These are phyloP conservation scores for Rhodotorula diobovata DNA, from an alignment of 768 basidiomycete genomes.

Conservation along the genomic window DNA sequence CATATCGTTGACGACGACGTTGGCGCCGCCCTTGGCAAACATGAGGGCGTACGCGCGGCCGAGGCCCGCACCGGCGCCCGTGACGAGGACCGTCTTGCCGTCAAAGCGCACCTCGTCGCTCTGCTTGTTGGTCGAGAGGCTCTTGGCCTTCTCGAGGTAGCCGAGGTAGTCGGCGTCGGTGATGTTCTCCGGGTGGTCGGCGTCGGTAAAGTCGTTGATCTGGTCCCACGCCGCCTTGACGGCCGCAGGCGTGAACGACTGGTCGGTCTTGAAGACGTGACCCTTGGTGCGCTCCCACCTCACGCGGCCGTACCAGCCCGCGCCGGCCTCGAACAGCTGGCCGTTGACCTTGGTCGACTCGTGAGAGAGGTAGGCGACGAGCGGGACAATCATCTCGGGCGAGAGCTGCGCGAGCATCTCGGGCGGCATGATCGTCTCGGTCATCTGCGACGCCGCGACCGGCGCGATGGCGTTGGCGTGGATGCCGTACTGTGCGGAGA, in stretches of 20 bases:
- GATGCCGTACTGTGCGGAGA: constrained; percentile 55
- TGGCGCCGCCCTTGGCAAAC: constrained; percentile 88
- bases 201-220: constrained; percentile 72
- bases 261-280: constrained; percentile 80
- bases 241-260: constrained; percentile 87
- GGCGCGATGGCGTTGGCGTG: constrained; percentile 82
- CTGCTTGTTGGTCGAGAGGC: constrained; percentile 64
- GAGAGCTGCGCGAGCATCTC: constrained; percentile 68
- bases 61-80: constrained; percentile 90
- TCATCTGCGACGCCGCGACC: constrained; percentile 95
- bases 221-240: constrained; percentile 81
- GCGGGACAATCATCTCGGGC: constrained; percentile 88
- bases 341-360: constrained; percentile 58
- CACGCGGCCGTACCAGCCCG: constrained; percentile 83
- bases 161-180: constrained; percentile 51
- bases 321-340: constrained; percentile 85
- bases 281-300: constrained; percentile 91
- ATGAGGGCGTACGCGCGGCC: constrained; percentile 87
- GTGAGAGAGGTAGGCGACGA: constrained; percentile 72
- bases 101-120: constrained; percentile 70
- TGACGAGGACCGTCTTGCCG: constrained; percentile 85
- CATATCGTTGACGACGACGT: constrained; percentile 93
- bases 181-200: constrained; percentile 41
- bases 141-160: constrained; percentile 63
- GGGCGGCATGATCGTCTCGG: constrained; percentile 79